phyloP scores from a whole-genome alignment of 2,329 filamentous ascomycete species.

The Pochonia chlamydosporia region DNA sequence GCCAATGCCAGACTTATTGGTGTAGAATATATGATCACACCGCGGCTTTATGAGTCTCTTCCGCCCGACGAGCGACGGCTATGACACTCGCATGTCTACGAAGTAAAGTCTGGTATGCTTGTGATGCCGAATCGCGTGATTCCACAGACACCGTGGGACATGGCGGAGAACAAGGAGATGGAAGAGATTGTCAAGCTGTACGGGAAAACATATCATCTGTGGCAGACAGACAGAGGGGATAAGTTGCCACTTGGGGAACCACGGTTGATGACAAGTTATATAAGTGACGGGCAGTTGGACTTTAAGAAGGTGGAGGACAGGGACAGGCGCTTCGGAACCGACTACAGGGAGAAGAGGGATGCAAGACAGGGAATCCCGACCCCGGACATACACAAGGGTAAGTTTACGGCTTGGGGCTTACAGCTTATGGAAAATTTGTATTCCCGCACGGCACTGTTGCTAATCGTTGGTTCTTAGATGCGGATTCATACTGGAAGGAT shows the following conservation, averaged over 20 bases:
- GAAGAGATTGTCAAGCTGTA: slow-evolving; percentile 68
- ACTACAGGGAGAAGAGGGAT: slow-evolving; percentile 39
- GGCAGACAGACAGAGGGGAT: slow-evolving; percentile 76
- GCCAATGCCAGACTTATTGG: slow-evolving; percentile 70
- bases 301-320: slow-evolving; percentile 40
- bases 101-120: slow-evolving; percentile 75
- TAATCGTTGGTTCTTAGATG: no score
- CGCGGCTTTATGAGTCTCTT: slow-evolving; percentile 60
- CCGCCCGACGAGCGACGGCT: slow-evolving; percentile 62
- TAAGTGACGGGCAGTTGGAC: slow-evolving; percentile 41
- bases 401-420: no score
- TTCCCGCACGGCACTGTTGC: no score
- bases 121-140: slow-evolving; percentile 63
- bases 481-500: no score
- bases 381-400: slow-evolving; percentile 36
- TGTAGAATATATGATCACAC: slow-evolving; percentile 82
- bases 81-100: slow-evolving; percentile 74
- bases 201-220: slow-evolving; percentile 80
- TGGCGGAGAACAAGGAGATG: slow-evolving; percentile 76
- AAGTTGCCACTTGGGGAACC: slow-evolving; percentile 45
- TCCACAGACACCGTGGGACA: slow-evolving; percentile 62
- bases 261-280: slow-evolving; percentile 50
- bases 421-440: no score
- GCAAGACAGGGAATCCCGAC: slow-evolving; percentile 34
- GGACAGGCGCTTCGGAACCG: slow-evolving; percentile 39